Base-by-base conservation (phyloP, 495 filamentous ascomycete species). In the Annulohypoxylon bovei region DNA sequence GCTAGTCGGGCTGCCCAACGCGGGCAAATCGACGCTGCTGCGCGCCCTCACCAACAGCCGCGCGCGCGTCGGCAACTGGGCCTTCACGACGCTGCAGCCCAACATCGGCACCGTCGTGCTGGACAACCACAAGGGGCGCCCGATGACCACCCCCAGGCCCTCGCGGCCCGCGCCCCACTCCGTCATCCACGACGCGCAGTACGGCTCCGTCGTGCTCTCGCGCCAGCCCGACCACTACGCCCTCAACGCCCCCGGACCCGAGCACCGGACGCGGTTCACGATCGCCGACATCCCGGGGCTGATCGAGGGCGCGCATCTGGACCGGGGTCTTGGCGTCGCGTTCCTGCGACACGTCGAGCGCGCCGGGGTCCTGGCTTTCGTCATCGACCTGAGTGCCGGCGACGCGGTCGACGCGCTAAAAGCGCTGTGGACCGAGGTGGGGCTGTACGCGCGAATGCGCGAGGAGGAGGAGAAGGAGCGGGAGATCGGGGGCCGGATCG, bases 201-300 rank as follows among this genome's bases (percentile, higher is more conserved):
- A 71, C 32, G 73, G 75, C 25, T 63, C 75, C 8, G 70, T 77
- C 14, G 70, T 77, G 2, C 58, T 77, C 8, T 64, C 75, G 16
- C 55, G 28, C n/a, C n/a, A 56, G 40, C 37, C n/a, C 23, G 42
- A 57, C 27, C 64, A 63, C 28, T 40, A 62, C 18, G 56, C 49
- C 9, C 52, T 61, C 2, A 40, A 33, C 14, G 71, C 33, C 7
- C 65, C 65, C 28, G 68, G 40, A 6, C 75, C 79, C 32, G 82
- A 86, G 44, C 80, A 78, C 3, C 84, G 93, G 9, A 93, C 90
- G 0, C 86, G 90, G 32, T 97, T 98, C 77, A 97, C 94, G 6
- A 91, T 99, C 64, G 95, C 95, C 5, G 95, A 99, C 77, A 98
- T 99, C 64, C 95, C 95, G 9, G 95, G 95, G 8, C 81, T 99